phyloP scores from a whole-genome alignment of 768 basidiomycete genomes.

The Tricholoma sp. region DNA sequence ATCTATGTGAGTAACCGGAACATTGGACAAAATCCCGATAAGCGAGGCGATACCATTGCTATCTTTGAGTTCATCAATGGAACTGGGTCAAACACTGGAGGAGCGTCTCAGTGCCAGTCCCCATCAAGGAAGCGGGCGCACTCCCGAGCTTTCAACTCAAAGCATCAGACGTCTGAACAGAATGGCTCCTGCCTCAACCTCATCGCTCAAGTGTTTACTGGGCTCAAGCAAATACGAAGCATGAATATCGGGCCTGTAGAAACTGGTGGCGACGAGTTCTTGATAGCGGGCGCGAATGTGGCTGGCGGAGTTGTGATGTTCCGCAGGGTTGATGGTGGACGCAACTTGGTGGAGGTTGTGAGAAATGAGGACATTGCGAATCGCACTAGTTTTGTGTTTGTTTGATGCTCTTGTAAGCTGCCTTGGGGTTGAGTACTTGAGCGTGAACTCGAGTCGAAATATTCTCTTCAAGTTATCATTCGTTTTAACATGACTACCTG shows the following conservation, averaged over 20 bases:
- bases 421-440: too few species aligned
- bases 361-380: slow-evolving; percentile 41
- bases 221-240: slow-evolving; percentile 49
- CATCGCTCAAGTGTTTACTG: slow-evolving; percentile 47
- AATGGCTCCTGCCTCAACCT: slow-evolving; percentile 25
- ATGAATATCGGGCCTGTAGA: slow-evolving; percentile 44
- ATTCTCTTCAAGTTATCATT: too few species aligned
- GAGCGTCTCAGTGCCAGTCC: background rate
- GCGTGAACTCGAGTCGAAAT: too few species aligned
- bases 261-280: slow-evolving; percentile 38
- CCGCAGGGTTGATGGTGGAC: slow-evolving; percentile 48
- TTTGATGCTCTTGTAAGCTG: too few species aligned
- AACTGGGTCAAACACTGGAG: slow-evolving; percentile 3
- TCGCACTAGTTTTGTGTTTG: slow-evolving; percentile 20
- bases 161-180: background rate
- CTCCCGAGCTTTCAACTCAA: background rate
- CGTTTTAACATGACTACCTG: too few species aligned
- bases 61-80: slow-evolving; percentile 41
- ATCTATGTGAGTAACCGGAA: slow-evolving; percentile 59
- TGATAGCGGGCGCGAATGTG: slow-evolving; percentile 47
- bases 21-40: slow-evolving; percentile 37
- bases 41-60: slow-evolving; percentile 52
- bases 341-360: slow-evolving; percentile 45
- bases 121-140: background rate
- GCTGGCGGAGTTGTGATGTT: slow-evolving; percentile 57